Evolutionary conservation across 2,329 filamentous ascomycete species (phyloP).

Genomic region (Sporothrix euskadiensis): DNA sequence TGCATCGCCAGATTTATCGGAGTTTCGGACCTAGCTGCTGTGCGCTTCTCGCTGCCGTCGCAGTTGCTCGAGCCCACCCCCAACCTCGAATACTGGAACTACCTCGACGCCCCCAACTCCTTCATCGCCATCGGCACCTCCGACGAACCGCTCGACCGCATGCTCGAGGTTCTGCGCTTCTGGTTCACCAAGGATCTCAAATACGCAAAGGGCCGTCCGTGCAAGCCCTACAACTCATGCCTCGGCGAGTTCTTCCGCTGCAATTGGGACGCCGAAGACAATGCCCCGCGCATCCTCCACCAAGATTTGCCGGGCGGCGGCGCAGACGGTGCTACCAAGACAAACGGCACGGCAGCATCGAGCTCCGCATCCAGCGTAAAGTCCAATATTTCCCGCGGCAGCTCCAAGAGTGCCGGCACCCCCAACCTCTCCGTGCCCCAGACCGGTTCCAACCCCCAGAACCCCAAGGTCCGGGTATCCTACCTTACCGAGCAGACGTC

Average conservation of each 20-base stretch:
- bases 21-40: slow-evolving; percentile 90
- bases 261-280: slow-evolving; percentile 90
- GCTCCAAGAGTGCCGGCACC: slow-evolving; percentile 32
- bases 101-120: slow-evolving; percentile 90
- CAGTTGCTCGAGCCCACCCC: slow-evolving; percentile 94
- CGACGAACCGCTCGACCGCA: slow-evolving; percentile 86
- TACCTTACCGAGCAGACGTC: slow-evolving; percentile 98
- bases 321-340: slow-evolving; percentile 35
- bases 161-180: slow-evolving; percentile 91
- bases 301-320: slow-evolving; percentile 39
- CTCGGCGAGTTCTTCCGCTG: slow-evolving; percentile 98
- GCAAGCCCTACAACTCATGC: slow-evolving; percentile 98
- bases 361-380: slow-evolving; percentile 53
- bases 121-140: slow-evolving; percentile 83
- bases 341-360: slow-evolving; percentile 36
- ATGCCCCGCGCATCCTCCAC: slow-evolving; percentile 65
- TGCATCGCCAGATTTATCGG: slow-evolving; percentile 76
- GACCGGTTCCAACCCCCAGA: slow-evolving; percentile 45
- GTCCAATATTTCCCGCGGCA: slow-evolving; percentile 37
- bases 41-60: slow-evolving; percentile 92
- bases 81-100: slow-evolving; percentile 99
- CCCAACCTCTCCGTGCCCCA: slow-evolving; percentile 56
- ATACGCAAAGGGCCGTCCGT: slow-evolving; percentile 97
- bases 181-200: slow-evolving; percentile 99
- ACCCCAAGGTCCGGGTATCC: slow-evolving; percentile 71